Conservation (phyloP, 495 filamentous ascomycete species). For the Xylaria acuta region DNA sequence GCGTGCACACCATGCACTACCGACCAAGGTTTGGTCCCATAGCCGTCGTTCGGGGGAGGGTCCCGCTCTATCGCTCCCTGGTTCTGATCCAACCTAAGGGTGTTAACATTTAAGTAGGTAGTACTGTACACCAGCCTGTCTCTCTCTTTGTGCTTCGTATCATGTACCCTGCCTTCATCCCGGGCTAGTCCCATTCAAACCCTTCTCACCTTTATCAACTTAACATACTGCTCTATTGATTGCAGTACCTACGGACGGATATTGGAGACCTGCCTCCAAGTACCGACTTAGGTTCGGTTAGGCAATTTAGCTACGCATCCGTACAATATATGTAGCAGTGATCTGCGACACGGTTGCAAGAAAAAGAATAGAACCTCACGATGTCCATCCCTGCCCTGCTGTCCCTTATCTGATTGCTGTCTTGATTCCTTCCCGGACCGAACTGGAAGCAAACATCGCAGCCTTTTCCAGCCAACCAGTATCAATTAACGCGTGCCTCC, state of each 20-base stretch:
- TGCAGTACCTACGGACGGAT: conserved; percentile 4
- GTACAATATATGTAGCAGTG: not conserved
- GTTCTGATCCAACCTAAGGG: not conserved
- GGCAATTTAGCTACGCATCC: not conserved
- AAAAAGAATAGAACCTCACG: not conserved
- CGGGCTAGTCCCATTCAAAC: not conserved
- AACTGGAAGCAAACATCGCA: not conserved
- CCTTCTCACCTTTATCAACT: not conserved
- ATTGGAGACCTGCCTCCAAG: not conserved
- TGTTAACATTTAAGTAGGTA: too few relatives aligned
- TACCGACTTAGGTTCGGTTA: not conserved
- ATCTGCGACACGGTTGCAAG: conserved; percentile 6
- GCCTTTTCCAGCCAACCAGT: not conserved
- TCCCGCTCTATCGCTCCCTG: not conserved
- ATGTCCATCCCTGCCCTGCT: not conserved
- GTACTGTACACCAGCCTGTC: not conserved
- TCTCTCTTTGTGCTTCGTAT: not conserved
- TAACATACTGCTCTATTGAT: not conserved
- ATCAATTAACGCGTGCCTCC: not conserved
- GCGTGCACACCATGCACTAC: not conserved
- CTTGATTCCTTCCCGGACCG: not conserved
- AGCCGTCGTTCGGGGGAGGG: not conserved
- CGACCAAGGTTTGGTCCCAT: conserved; percentile 1
- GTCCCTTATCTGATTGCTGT: conserved; percentile 6
- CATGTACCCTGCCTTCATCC: not conserved